Conservation (phyloP, 1,284 basidiomycete species). For the Malassezia nana region DNA sequence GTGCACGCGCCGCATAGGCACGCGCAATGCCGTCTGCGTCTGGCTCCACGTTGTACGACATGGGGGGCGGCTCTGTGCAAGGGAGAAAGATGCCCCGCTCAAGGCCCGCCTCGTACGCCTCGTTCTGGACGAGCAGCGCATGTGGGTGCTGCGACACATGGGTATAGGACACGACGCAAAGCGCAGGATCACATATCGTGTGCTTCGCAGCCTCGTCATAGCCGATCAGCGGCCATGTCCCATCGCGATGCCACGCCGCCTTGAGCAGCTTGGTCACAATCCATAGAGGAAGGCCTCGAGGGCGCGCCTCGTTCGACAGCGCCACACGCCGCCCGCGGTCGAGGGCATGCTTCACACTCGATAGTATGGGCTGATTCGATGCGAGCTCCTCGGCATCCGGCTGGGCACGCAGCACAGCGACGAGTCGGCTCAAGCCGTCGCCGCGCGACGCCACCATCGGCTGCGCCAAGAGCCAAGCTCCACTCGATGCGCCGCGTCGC, state of each 20-base stretch:
- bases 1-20: constrained; percentile 8
- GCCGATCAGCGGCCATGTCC: constrained; percentile 17
- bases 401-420: neutral
- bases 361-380: neutral
- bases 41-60: neutral
- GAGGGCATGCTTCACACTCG: neutral
- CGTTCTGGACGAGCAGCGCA: constrained; percentile 5
- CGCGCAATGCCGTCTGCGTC: constrained; percentile 10
- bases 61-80: neutral
- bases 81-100: neutral
- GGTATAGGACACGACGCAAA: constrained; percentile 5
- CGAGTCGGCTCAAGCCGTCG: neutral
- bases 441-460: neutral
- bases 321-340: constrained; percentile 1
- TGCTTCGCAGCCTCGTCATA: constrained; percentile 14
- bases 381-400: constrained; percentile 12
- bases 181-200: neutral
- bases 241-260: constrained; percentile 13
- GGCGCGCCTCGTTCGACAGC: neutral
- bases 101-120: constrained; percentile 6
- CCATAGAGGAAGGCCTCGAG: constrained; percentile 15
- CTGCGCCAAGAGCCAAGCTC: neutral
- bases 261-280: constrained; percentile 14
- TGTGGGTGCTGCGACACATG: constrained; percentile 13
- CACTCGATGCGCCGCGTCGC: neutral